Evolutionary conservation across 768 basidiomycete species (phyloP).

Genomic region (Brasilioporus rufonigricans): DNA sequence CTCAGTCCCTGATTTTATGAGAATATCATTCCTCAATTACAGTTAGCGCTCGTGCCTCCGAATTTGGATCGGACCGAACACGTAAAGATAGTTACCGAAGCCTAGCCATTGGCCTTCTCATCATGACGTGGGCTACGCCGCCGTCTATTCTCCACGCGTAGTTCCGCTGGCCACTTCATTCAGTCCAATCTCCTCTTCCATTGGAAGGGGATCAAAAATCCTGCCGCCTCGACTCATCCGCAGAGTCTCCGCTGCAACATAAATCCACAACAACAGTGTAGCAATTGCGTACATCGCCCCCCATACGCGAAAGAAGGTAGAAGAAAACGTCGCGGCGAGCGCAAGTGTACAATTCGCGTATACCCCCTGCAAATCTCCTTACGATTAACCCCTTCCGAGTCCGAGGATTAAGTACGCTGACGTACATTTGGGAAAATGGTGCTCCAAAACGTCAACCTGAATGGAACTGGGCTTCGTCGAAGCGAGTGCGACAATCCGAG

Average conservation of each 20-base stretch:
- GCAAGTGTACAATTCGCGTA: slow-evolving; percentile 63
- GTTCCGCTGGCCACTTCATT: neutral
- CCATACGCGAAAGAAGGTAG: slow-evolving; percentile 52
- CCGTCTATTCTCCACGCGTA: slow-evolving; percentile 3
- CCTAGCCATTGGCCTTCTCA: neutral
- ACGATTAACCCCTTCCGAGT: neutral
- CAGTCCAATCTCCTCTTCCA: slow-evolving; percentile 31
- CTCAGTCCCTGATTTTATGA: neutral
- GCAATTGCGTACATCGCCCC: slow-evolving; percentile 53
- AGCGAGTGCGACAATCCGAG: slow-evolving; percentile 46
- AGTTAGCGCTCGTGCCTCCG: neutral
- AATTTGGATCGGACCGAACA: neutral
- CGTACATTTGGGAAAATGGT: slow-evolving; percentile 69
- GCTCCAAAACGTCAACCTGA: slow-evolving; percentile 63
- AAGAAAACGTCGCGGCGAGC: slow-evolving; percentile 49
- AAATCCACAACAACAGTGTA: slow-evolving; percentile 53
- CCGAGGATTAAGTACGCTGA: neutral
- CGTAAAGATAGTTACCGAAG: neutral
- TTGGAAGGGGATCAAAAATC: slow-evolving; percentile 44
- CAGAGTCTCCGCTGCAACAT: slow-evolving; percentile 44
- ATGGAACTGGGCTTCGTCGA: slow-evolving; percentile 43
- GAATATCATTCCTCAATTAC: neutral
- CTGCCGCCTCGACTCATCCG: slow-evolving; percentile 31
- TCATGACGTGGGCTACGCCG: neutral
- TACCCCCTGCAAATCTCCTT: slow-evolving; percentile 44